phyloP scores from a whole-genome alignment of 2,329 filamentous ascomycete genomes.

The Diaporthe nobilis region DNA sequence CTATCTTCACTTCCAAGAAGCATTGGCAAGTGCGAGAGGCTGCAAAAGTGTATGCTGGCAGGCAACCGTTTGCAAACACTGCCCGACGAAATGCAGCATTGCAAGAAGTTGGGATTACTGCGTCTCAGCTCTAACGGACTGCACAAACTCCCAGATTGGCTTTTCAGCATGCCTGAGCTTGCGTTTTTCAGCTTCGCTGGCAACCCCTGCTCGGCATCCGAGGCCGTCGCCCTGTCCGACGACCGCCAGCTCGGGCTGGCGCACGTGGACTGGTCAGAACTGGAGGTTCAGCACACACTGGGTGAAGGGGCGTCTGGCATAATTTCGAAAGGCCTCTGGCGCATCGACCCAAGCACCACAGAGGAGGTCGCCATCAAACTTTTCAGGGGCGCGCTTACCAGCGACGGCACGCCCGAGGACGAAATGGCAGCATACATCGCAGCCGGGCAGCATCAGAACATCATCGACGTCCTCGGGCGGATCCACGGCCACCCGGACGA shows the following conservation, averaged over 20 bases:
- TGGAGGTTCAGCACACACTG: constrained; percentile 57
- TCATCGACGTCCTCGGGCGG: constrained; percentile 61
- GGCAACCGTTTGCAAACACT: constrained; percentile 58
- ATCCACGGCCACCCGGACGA: constrained; percentile 58
- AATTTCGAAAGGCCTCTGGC: constrained; percentile 59
- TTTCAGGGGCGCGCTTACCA: constrained; percentile 62
- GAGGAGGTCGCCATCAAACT: constrained; percentile 63
- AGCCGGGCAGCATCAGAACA: constrained; percentile 61
- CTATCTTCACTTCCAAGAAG: constrained; percentile 56
- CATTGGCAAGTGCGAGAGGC: constrained; percentile 57
- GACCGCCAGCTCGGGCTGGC: constrained; percentile 46
- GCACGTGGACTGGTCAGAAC: constrained; percentile 56
- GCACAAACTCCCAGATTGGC: constrained; percentile 56
- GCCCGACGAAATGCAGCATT: constrained; percentile 59
- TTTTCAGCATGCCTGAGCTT: constrained; percentile 60
- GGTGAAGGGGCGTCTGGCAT: constrained; percentile 63
- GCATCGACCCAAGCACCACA: constrained; percentile 44
- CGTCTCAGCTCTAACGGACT: constrained; percentile 60
- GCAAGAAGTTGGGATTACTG: constrained; percentile 59
- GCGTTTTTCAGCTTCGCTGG: constrained; percentile 63
- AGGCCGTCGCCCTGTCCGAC: constrained; percentile 3
- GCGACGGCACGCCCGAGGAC: constrained; percentile 62
- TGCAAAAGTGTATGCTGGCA: constrained; percentile 65
- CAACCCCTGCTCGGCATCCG: constrained; percentile 57
- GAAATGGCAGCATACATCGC: constrained; percentile 63